Evolutionary conservation across 768 basidiomycete genomes (phyloP), one percentile per base, ranked within the genome.

Genomic region (Cytidiella melzeri): DNA sequence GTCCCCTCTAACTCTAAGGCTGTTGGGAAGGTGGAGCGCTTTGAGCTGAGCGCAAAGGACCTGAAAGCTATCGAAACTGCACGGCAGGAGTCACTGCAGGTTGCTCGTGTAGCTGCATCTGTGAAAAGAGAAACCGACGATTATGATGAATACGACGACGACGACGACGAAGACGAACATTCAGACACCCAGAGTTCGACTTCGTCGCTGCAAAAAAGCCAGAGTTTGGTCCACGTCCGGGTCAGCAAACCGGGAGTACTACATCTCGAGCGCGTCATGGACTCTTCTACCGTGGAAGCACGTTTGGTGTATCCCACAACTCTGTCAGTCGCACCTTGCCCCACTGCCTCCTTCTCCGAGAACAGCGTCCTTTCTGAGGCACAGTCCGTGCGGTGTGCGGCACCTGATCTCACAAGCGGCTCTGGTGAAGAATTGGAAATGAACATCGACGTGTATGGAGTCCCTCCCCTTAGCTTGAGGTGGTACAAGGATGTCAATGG

Each of bases 241-340:
- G 63, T 94, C 18, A 71, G 74, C 20, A 82, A 79, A 57, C 87
- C 92, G 1, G 91, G 91, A 1, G 75, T 77, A 15, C 62, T 97
- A 42, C 80, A 81, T 11, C 73, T 97, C 13, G 85, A 87, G 53
- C 77, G 79, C 39, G 82, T 92, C 12, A 61, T 80, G 18, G 92
- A 94, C 61, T 65, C 73, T 11, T 79, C 81, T 1, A 77, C 80
- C 37, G 79, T 81, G 38, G 83, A 85, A 38, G 89, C 92, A 30
- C 82, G 88, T 23, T 68, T 94, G n/a, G 66, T 76, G 47, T 73
- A 75, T 47, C 70, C 81, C 39, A 73, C 74, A 12, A 79, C 85
- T 51, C 75, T 91, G 26, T 75, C 79, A 0, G 71, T 95, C 39
- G 88, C 84, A 11, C 87, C 92, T 18, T 96, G 93, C 61, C 93